Conservation (phyloP, 257 asterid species). For the Perilla frutescens region DNA sequence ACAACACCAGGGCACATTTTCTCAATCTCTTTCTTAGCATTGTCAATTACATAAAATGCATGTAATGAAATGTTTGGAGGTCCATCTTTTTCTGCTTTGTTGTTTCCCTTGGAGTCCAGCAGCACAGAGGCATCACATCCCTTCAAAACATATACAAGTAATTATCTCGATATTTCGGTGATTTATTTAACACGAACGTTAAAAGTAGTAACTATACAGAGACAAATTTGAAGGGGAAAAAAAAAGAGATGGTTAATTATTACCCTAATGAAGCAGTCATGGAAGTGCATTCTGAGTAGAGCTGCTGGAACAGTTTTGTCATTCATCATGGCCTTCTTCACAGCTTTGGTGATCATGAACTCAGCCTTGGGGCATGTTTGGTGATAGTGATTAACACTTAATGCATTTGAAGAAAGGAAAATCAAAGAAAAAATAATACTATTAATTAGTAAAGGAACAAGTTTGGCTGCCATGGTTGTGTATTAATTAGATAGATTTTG, state of each 20-base stretch:
- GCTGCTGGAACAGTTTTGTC: constrained; percentile 81
- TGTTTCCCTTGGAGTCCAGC: constrained; percentile 52
- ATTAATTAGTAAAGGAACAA: constrained; percentile 15
- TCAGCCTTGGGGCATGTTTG: constrained; percentile 73
- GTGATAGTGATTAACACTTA: constrained; percentile 59
- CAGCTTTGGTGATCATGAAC: constrained; percentile 44
- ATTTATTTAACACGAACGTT: too few relatives aligned
- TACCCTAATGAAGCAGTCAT: constrained; percentile 81
- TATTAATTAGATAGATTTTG: neutral
- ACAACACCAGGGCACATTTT: constrained; percentile 71
- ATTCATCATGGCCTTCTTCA: constrained; percentile 56
- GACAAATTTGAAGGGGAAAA: too few relatives aligned
- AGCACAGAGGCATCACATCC: constrained; percentile 87
- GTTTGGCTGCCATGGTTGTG: constrained; percentile 43
- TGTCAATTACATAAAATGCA: constrained; percentile 73
- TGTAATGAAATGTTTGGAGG: constrained; percentile 77
- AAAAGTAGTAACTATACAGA: too few relatives aligned
- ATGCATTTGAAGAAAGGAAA: constrained; percentile 39
- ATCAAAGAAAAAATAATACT: constrained; percentile 24
- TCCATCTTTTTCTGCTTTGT: constrained; percentile 71
- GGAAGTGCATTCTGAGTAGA: constrained; percentile 81
- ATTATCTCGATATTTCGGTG: too few relatives aligned
- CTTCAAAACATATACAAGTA: constrained; percentile 35
- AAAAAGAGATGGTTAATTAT: neutral
- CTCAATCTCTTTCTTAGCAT: constrained; percentile 62